Conservation (phyloP, 306 rosid genomes). For the Adenanthera pavonina region DNA sequence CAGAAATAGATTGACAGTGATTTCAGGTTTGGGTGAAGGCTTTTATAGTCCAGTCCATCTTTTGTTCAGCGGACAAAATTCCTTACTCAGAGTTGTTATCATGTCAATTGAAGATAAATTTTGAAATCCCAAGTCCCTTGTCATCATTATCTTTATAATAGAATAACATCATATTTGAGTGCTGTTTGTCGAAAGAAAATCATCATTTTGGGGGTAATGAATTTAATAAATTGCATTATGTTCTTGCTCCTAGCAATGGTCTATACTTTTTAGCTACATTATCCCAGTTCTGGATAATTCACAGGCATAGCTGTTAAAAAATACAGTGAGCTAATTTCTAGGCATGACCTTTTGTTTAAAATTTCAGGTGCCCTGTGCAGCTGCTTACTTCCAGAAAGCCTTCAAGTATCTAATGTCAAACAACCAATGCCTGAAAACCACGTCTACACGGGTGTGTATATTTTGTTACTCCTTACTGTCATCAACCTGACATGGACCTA, state of each 20-base stretch:
- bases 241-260: slow-evolving; percentile 13
- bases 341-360: slow-evolving; percentile 38
- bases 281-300: not conserved
- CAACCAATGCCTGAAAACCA: slow-evolving; percentile 81
- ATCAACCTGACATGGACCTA: slow-evolving; percentile 11
- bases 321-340: slow-evolving; percentile 23
- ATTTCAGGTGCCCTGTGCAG: slow-evolving; percentile 87
- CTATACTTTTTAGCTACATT: slow-evolving; percentile 10
- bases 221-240: not conserved
- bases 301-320: slow-evolving; percentile 3
- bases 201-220: slow-evolving; percentile 6
- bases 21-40: slow-evolving; percentile 22
- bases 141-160: not conserved
- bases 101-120: not conserved
- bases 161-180: not conserved
- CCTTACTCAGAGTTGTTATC: not conserved
- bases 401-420: slow-evolving; percentile 80
- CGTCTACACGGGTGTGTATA: slow-evolving; percentile 69
- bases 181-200: not conserved
- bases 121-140: not conserved
- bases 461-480: not conserved
- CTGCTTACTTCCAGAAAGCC: slow-evolving; percentile 95
- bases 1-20: slow-evolving; percentile 5
- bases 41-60: slow-evolving; percentile 14
- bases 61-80: slow-evolving; percentile 23